phyloP scores from a whole-genome alignment of 2,329 filamentous ascomycete genomes.

The Diplodia mutila region DNA sequence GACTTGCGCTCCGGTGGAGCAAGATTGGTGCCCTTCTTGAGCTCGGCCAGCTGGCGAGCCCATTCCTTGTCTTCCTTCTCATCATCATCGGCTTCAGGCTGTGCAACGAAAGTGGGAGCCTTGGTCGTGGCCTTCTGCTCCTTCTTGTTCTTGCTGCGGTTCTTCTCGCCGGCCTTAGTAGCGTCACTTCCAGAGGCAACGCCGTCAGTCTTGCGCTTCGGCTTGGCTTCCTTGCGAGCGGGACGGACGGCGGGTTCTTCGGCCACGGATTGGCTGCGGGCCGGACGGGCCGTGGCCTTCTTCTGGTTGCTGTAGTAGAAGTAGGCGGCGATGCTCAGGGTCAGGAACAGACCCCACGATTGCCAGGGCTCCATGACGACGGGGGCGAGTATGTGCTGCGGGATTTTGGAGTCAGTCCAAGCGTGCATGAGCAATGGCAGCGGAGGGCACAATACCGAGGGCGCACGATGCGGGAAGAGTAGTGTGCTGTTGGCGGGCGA shows the following conservation, averaged over 20 bases:
- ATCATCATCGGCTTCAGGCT: slow-evolving; percentile 33
- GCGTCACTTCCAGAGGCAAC: slow-evolving; percentile 14
- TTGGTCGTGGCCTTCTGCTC: slow-evolving; percentile 38
- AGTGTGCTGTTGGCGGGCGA: slow-evolving; percentile 13
- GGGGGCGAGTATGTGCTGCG: not conserved
- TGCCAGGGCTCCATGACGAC: slow-evolving; percentile 30
- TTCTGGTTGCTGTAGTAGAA: slow-evolving; percentile 36
- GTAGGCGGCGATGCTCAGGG: slow-evolving; percentile 35
- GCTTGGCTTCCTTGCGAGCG: slow-evolving; percentile 22
- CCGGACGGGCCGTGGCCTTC: slow-evolving; percentile 29
- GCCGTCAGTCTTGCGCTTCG: slow-evolving; percentile 23
- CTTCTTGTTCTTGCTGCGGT: slow-evolving; percentile 26
- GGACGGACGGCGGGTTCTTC: slow-evolving; percentile 21
- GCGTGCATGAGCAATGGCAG: slow-evolving; percentile 19
- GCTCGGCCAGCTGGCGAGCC: slow-evolving; percentile 24
- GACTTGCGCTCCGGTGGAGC: slow-evolving; percentile 23
- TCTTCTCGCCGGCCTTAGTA: slow-evolving; percentile 34
- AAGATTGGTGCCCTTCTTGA: slow-evolving; percentile 26
- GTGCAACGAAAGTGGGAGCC: slow-evolving; percentile 40
- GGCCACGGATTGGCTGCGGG: not conserved
- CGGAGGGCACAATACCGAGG: slow-evolving; percentile 17
- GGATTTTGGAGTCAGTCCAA: slow-evolving; percentile 8
- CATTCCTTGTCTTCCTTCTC: slow-evolving; percentile 40
- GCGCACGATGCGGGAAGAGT: slow-evolving; percentile 11
- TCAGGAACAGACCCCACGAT: slow-evolving; percentile 39